Conservation (phyloP, 2,329 filamentous ascomycete genomes). For the Ophiostoma novo-ulmi region DNA sequence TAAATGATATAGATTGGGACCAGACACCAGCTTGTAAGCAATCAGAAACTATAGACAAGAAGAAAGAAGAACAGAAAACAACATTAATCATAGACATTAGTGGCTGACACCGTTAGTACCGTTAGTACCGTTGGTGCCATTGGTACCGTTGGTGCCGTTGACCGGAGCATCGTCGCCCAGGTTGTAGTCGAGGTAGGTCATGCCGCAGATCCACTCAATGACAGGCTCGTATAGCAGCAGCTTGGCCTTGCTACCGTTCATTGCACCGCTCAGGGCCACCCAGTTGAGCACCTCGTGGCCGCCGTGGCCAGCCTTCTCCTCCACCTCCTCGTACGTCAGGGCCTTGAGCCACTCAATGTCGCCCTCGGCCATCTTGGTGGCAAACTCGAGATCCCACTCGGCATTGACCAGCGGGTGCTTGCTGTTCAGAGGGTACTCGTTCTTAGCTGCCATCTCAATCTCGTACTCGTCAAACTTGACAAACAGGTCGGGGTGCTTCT, state of each 20-base stretch:
- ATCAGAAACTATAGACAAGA: conserved; percentile 3
- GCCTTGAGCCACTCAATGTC: conserved; percentile 22
- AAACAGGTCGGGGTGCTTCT: conserved; percentile 25
- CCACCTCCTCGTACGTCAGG: conserved; percentile 27
- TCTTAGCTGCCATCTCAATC: conserved; percentile 26
- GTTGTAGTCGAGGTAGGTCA: conserved; percentile 26
- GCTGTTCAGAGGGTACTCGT: conserved; percentile 28
- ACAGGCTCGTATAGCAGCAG: conserved; percentile 27
- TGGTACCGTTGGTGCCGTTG: background rate
- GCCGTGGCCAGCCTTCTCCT: conserved; percentile 26
- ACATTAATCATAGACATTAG: background rate
- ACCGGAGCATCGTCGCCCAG: conserved; percentile 6
- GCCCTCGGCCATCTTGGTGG: conserved; percentile 20
- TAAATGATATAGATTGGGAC: background rate
- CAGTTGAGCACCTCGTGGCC: conserved; percentile 28
- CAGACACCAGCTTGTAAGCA: background rate
- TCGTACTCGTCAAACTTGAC: conserved; percentile 26
- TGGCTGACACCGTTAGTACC: conserved; percentile 3
- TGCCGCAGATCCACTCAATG: conserved; percentile 27
- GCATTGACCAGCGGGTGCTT: conserved; percentile 27
- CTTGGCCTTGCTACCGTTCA: conserved; percentile 25
- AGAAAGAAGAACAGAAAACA: background rate
- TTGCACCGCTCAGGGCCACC: conserved; percentile 25
- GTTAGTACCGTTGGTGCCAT: background rate
- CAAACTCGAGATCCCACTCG: conserved; percentile 25